Conservation (phyloP, 2,329 filamentous ascomycete species). For the Podosphaera xanthii region DNA sequence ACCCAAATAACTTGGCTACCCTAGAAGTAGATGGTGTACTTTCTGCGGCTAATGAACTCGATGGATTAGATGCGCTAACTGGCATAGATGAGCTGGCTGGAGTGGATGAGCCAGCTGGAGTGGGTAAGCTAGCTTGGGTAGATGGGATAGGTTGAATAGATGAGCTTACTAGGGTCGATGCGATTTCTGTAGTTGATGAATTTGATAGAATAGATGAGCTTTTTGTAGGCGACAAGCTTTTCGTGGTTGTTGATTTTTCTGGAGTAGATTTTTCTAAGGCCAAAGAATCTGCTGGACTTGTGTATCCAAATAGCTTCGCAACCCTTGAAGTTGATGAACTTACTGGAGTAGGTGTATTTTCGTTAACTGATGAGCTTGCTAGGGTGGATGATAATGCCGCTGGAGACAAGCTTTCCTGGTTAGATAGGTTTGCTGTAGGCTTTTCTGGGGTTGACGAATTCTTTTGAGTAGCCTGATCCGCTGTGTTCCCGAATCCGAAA, state of each 20-base stretch:
- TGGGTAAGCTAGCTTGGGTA: background rate
- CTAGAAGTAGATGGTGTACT: background rate
- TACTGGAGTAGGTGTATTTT: background rate
- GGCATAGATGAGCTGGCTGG: background rate
- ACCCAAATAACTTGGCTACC: background rate
- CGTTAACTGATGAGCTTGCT: background rate
- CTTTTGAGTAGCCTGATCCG: background rate
- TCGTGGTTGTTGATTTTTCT: background rate
- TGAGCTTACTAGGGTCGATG: background rate
- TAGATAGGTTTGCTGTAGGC: background rate
- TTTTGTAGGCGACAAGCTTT: background rate
- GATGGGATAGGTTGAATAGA: background rate
- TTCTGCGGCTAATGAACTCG: background rate
- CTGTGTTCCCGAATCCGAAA: background rate
- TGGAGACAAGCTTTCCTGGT: background rate
- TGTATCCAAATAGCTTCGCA: too few relatives aligned
- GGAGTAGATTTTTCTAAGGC: background rate
- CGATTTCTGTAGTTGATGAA: background rate
- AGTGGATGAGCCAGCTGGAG: background rate
- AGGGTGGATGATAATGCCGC: background rate
- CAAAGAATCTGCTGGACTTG: too few relatives aligned
- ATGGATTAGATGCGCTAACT: background rate
- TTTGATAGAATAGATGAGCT: background rate
- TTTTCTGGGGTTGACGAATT: background rate
- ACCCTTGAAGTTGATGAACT: background rate